phyloP scores from a whole-genome alignment of 2,329 filamentous ascomycete genomes.

The Neoscytalidium dimidiatum region DNA sequence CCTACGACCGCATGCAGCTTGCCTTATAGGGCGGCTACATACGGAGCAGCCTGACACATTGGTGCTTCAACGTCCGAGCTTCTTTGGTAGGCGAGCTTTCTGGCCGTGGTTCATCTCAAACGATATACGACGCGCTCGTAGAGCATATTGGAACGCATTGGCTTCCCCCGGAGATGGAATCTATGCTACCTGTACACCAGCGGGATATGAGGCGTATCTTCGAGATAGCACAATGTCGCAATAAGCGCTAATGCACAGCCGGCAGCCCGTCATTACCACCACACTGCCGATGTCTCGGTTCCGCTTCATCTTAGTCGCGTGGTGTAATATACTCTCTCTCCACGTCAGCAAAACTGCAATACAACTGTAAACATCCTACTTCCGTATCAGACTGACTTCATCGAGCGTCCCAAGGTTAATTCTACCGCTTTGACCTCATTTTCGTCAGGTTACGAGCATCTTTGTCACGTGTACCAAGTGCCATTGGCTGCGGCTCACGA shows the following conservation, averaged over 20 bases:
- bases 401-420: neutral
- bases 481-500: no score
- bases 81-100: no score
- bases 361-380: neutral
- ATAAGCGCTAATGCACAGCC: neutral
- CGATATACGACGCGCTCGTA: no score
- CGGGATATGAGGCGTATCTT: neutral
- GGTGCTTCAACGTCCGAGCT: no score
- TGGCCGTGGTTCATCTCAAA: no score
- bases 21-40: no score
- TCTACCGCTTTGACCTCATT: neutral
- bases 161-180: neutral
- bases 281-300: neutral
- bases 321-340: neutral
- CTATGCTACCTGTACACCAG: neutral
- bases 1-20: no score
- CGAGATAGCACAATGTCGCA: neutral
- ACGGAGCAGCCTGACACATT: no score
- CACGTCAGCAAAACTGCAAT: neutral
- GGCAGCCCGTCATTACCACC: neutral
- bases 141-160: no score
- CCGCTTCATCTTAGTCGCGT: neutral
- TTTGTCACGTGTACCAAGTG: no score
- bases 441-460: no score
- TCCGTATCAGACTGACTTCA: neutral